Evolutionary conservation across 108 stramenopile species (phyloP).

Genomic region (Fistulifera solaris): DNA sequence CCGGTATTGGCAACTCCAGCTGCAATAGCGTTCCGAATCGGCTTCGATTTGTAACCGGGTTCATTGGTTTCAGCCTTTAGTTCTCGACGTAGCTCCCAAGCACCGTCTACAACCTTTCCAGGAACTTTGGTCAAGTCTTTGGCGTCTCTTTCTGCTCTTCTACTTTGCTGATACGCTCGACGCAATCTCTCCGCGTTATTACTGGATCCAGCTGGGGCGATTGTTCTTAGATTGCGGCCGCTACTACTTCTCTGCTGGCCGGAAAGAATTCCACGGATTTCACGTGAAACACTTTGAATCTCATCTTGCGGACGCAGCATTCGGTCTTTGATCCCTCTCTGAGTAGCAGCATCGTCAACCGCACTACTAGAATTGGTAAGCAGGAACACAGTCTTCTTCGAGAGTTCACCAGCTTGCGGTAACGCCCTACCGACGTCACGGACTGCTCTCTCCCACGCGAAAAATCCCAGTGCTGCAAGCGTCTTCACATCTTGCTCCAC

Average conservation of each 20-base stretch:
- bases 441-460: constrained; percentile 61
- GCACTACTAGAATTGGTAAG: constrained; percentile 13
- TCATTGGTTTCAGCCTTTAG: constrained; percentile 45
- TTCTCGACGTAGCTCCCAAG: constrained; percentile 64
- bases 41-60: constrained; percentile 66
- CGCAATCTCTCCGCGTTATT: constrained; percentile 9
- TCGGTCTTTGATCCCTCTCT: constrained; percentile 23
- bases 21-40: constrained; percentile 40
- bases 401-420: constrained; percentile 25
- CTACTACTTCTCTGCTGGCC: constrained; percentile 16
- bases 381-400: constrained; percentile 5
- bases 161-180: constrained; percentile 53
- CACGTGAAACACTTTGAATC: constrained; percentile 51
- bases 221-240: constrained; percentile 30
- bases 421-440: constrained; percentile 64
- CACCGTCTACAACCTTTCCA: constrained; percentile 50
- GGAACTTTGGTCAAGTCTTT: constrained; percentile 33
- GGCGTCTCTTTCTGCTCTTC: constrained; percentile 49
- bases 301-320: constrained; percentile 67
- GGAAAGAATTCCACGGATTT: constrained; percentile 54
- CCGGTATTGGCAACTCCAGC: constrained; percentile 33
- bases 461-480: constrained; percentile 54
- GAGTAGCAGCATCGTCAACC: neutral
- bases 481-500: constrained; percentile 58
- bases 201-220: constrained; percentile 44